These are phyloP conservation scores for Mycena leptocephala DNA, from an alignment of 768 basidiomycete species.

Conservation along the genomic window DNA sequence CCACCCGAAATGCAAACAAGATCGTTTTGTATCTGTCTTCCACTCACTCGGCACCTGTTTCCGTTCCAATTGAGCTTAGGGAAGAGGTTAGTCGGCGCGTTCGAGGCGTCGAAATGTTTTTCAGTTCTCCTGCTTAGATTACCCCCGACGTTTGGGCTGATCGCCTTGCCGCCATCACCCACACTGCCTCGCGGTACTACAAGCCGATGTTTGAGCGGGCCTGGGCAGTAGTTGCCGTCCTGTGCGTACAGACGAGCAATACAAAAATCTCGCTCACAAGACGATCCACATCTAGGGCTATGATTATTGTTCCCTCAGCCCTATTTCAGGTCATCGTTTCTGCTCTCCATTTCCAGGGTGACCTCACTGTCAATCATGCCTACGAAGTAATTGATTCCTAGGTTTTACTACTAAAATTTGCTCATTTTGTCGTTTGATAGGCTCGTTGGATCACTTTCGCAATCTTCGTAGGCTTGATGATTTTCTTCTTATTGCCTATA, in stretches of 20 bases:
- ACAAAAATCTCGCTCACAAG: conserved; percentile 7
- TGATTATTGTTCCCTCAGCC: conserved; percentile 57
- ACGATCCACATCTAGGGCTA: conserved; percentile 45
- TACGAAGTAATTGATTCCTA: conserved; percentile 29
- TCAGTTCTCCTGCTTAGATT: conserved; percentile 49
- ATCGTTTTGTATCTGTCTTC: conserved; percentile 53
- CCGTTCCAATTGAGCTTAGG: conserved; percentile 56
- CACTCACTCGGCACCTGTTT: conserved; percentile 44
- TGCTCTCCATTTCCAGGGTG: conserved; percentile 42
- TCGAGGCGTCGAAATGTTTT: not conserved
- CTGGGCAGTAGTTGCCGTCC: conserved; percentile 56
- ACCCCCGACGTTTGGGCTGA: conserved; percentile 60
- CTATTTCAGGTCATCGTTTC: conserved; percentile 54
- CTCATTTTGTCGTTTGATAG: conserved; percentile 24
- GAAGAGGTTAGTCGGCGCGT: conserved; percentile 48
- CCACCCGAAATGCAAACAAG: conserved; percentile 34
- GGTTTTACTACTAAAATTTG: not conserved
- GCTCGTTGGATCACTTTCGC: conserved; percentile 55
- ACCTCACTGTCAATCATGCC: conserved; percentile 18
- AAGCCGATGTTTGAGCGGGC: conserved; percentile 62
- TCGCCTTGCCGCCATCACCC: conserved; percentile 56
- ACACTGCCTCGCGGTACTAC: conserved; percentile 56
- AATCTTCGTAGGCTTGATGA: conserved; percentile 54
- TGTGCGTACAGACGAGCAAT: conserved; percentile 49
- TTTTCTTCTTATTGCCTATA: conserved; percentile 60